Evolutionary conservation across 352 stramenopile genomes (phyloP).

Genomic region (Blastocystis sp.): DNA sequence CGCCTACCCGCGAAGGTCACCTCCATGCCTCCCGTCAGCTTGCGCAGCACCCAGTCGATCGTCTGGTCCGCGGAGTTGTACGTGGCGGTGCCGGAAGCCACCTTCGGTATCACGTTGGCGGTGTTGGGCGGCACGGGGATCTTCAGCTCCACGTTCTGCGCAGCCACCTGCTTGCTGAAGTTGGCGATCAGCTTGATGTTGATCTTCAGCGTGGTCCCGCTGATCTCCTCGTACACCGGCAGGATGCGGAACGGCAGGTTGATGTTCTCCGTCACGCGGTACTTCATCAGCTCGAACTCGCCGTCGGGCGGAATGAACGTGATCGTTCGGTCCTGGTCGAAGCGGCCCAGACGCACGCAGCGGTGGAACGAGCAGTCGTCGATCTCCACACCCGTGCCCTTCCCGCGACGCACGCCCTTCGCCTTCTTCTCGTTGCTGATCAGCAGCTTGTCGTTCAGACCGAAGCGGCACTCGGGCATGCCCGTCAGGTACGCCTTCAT

Average conservation of each 20-base stretch:
- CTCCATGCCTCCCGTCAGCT: constrained; percentile 86
- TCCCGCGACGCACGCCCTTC: constrained; percentile 65
- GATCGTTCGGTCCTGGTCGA: constrained; percentile 84
- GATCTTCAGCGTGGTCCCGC: constrained; percentile 61
- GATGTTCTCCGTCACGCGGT: constrained; percentile 72
- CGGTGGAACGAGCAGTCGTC: constrained; percentile 96
- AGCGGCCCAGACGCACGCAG: constrained; percentile 89
- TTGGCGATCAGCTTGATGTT: constrained; percentile 79
- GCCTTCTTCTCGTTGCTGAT: constrained; percentile 80
- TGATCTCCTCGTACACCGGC: constrained; percentile 84
- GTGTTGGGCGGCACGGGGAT: constrained; percentile 82
- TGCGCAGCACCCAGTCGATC: constrained; percentile 92
- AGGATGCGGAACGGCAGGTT: constrained; percentile 93
- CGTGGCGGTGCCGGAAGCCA: constrained; percentile 83
- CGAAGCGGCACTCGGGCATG: constrained; percentile 97
- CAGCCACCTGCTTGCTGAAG: constrained; percentile 87
- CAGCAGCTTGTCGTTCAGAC: constrained; percentile 93
- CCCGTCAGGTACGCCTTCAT: constrained; percentile 94
- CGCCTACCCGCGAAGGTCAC: constrained; percentile 73
- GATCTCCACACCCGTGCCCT: constrained; percentile 73
- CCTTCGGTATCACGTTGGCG: constrained; percentile 83
- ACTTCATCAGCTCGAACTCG: constrained; percentile 95
- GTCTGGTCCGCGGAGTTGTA: constrained; percentile 91
- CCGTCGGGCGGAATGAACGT: constrained; percentile 93
- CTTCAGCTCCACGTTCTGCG: constrained; percentile 89